A percentile compares a stretch with the other conserved stretches of the same genome.
Conservation (phyloP, 345 rosid species). For the Draba incana region DNA sequence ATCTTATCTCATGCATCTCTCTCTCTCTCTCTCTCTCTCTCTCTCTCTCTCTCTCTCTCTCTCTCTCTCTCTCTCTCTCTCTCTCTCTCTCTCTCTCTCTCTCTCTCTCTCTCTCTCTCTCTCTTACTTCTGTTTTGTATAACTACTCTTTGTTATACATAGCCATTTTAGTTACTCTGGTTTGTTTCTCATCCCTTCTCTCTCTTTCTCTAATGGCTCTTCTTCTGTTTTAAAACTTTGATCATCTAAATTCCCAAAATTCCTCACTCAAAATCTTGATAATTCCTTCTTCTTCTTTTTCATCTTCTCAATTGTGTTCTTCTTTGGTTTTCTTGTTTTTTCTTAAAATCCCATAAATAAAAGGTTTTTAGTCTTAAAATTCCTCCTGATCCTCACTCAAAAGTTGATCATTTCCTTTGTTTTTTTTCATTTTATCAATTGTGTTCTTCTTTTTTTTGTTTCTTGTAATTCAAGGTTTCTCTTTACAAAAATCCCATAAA, state of each 20-base stretch:
- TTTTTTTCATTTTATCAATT: slow-evolving; percentile 1
- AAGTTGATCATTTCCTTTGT: slow-evolving; percentile 5
- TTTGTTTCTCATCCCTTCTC: slow-evolving; percentile 32
- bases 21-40: slow-evolving; percentile 25
- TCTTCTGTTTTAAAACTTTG: slow-evolving; percentile 22
- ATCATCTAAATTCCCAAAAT: slow-evolving; percentile 13
- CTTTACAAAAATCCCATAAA: too few relatives aligned
- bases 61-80: slow-evolving; percentile 22
- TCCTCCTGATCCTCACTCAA: background rate
- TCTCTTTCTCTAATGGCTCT: slow-evolving; percentile 31
- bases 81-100: slow-evolving; percentile 22
- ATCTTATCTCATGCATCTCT: slow-evolving; percentile 36
- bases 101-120: slow-evolving; percentile 28
- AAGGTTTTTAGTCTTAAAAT: background rate
- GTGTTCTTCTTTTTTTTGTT: background rate
- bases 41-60: slow-evolving; percentile 22
- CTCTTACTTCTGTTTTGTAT: slow-evolving; percentile 40
- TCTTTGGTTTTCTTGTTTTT: background rate
- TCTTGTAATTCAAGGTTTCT: too few relatives aligned
- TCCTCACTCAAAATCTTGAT: slow-evolving; percentile 15
- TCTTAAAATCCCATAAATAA: background rate
- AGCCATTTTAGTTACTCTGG: slow-evolving; percentile 44
- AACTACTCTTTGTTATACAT: slow-evolving; percentile 45
- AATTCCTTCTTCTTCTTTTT: background rate
- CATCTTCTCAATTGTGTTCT: slow-evolving; percentile 10